Evolutionary conservation across 2,329 filamentous ascomycete genomes (phyloP).

Genomic region (Trichoderma harzianum): DNA sequence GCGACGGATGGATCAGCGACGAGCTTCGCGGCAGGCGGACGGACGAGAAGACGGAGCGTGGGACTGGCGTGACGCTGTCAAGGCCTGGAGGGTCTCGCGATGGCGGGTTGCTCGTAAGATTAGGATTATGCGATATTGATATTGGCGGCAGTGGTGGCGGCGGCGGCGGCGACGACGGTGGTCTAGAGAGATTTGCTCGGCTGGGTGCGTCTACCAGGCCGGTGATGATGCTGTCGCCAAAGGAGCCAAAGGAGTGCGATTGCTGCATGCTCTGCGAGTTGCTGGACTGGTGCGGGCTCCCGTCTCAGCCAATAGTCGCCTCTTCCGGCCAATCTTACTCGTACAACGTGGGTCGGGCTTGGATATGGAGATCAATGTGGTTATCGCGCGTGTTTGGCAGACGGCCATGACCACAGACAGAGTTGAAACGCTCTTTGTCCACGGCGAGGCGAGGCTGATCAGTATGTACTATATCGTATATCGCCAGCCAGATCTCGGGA

Average conservation of each 20-base stretch:
- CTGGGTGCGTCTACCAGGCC: slow-evolving; percentile 6
- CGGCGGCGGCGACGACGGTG: background rate
- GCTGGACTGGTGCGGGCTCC: slow-evolving; percentile 3
- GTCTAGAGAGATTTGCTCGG: background rate
- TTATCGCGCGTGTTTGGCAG: slow-evolving; percentile 8
- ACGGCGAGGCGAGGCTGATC: background rate
- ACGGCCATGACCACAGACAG: slow-evolving; percentile 11
- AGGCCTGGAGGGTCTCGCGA: slow-evolving; percentile 1
- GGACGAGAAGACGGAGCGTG: slow-evolving; percentile 30
- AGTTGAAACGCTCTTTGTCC: background rate
- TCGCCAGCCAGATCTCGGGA: background rate
- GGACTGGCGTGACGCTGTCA: slow-evolving; percentile 25
- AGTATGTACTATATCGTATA: background rate
- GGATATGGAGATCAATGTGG: background rate
- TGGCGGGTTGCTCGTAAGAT: background rate
- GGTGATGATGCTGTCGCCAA: slow-evolving; percentile 20
- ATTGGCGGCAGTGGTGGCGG: slow-evolving; percentile 12
- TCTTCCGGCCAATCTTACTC: slow-evolving; percentile 8
- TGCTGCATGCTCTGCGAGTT: slow-evolving; percentile 27
- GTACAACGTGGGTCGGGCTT: slow-evolving; percentile 10
- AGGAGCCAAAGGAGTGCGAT: slow-evolving; percentile 25
- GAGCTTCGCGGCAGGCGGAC: slow-evolving; percentile 41
- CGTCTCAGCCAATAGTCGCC: slow-evolving; percentile 5
- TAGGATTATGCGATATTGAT: slow-evolving; percentile 2
- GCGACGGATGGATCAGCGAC: slow-evolving; percentile 42